Base-by-base conservation (phyloP, 768 basidiomycete species). In the Leccinum variicolor region DNA sequence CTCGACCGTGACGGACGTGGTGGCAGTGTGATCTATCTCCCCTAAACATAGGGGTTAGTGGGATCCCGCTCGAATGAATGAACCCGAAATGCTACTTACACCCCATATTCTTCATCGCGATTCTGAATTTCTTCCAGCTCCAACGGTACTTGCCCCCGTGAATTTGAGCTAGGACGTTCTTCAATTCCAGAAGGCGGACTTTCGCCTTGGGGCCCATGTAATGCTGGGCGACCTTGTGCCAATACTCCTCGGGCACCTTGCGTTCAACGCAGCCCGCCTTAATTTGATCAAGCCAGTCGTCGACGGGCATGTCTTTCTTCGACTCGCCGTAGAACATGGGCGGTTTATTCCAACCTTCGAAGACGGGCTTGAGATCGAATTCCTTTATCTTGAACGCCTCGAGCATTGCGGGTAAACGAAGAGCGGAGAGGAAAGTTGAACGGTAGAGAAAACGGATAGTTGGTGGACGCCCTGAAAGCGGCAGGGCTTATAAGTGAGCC, bases 121-220 rank as follows among this genome's bases (percentile, higher is more conserved):
- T 77, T 73, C 80, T 84, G 75, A 87, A 92, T 64, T 84, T 88
- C 75, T 90, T 89, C 90, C 90, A 92, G 60, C 81, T 86, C 90
- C 90, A 92, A 51, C 83, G 77, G 66, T 91, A 91, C 63, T 83
- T 85, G 14, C 87, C 87, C 11, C 87, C 89, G 59, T 90, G 81
- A 61, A 92, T 81, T 66, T 88, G 83, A 41, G 80, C 75, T 76
- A 92, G 81, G 57, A 92, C 87, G 46, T 80, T 80, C 73, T 89
- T 89, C 57, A 92, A 73, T 64, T 90, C 88, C 31, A 80, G 74
- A 58, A 92, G 74, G 56, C 84, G 81, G 36, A 76, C 76, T 69
- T 76, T 84, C n/a, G 90, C 88, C 63, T 84, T 82, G 36, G 80
- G 80, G 1, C 84, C 87, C 80, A 92, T 82, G 69, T 82, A 90